Conservation (phyloP, 1,139 yeast species). For the Scheffersomyces stambukii region DNA sequence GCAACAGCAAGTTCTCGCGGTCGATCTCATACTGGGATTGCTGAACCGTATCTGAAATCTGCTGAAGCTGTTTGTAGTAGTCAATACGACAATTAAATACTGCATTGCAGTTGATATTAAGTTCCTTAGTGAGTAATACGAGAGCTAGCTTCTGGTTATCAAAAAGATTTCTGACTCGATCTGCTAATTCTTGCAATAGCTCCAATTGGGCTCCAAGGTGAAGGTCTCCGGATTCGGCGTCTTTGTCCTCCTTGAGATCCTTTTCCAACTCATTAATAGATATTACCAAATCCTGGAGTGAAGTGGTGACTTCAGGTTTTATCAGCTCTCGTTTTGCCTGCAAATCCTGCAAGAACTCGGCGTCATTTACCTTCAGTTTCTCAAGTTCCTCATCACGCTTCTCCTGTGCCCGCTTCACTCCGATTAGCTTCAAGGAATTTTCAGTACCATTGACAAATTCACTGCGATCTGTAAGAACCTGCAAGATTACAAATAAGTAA, state of each 20-base stretch:
- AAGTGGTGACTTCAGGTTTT: conserved; percentile 25
- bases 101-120: conserved; percentile 52
- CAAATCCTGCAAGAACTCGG: conserved; percentile 24
- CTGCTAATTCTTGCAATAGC: conserved; percentile 20
- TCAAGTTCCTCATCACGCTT: conserved; percentile 19
- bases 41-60: conserved; percentile 73
- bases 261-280: conserved; percentile 22
- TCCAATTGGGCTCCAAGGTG: conserved; percentile 13
- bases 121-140: conserved; percentile 40
- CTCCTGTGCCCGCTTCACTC: conserved; percentile 21
- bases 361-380: too few species aligned
- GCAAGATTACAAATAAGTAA: conserved; percentile 58
- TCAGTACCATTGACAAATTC: conserved; percentile 23
- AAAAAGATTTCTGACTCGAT: conserved; percentile 22
- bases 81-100: conserved; percentile 74
- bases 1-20: background rate
- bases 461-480: conserved; percentile 52
- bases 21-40: conserved; percentile 15
- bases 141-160: conserved; percentile 42
- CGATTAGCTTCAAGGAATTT: conserved; percentile 17
- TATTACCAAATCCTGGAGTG: conserved; percentile 30
- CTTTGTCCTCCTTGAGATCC: conserved; percentile 18
- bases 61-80: conserved; percentile 81
- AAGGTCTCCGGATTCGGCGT: background rate
- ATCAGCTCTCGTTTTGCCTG: conserved; percentile 25